These are phyloP conservation scores for Cyclocybe cylindracea DNA, from an alignment of 768 basidiomycete genomes.

Conservation along the genomic window DNA sequence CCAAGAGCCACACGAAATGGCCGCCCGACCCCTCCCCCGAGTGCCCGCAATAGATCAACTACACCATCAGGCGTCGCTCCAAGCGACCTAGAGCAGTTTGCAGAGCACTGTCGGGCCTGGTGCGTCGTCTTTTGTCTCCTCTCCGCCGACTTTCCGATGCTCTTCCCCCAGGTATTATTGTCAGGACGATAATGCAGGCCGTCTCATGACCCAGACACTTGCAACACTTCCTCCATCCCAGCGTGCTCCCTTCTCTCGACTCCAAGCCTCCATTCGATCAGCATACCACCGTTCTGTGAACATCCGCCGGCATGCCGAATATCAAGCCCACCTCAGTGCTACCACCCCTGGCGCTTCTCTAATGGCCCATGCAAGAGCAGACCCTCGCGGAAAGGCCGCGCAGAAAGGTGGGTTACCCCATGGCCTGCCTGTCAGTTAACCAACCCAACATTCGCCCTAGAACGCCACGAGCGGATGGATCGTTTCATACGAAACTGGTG, in stretches of 20 bases:
- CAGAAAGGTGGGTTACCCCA: conserved; percentile 50
- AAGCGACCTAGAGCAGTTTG: conserved; percentile 77
- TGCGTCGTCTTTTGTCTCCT: conserved; percentile 30
- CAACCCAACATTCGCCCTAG: conserved; percentile 23
- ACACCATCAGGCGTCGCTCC: conserved; percentile 68
- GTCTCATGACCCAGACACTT: conserved; percentile 80
- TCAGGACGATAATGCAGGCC: conserved; percentile 78
- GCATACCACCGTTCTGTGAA: conserved; percentile 83
- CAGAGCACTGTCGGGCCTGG: conserved; percentile 79
- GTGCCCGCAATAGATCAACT: conserved; percentile 60
- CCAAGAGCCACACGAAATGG: conserved; percentile 50
- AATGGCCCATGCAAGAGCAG: conserved; percentile 68
- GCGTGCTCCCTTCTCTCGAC: conserved; percentile 81
- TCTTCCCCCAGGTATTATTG: conserved; percentile 68
- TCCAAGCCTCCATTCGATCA: conserved; percentile 86
- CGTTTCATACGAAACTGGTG: conserved; percentile 84
- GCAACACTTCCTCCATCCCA: conserved; percentile 80
- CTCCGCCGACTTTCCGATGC: neutral
- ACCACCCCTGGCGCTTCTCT: conserved; percentile 82
- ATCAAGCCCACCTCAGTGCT: conserved; percentile 79
- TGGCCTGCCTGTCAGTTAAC: no score
- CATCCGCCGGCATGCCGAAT: conserved; percentile 76
- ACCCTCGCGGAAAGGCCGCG: conserved; percentile 64
- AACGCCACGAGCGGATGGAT: conserved; percentile 75
- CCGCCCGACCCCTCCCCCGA: conserved; percentile 59